These are phyloP conservation scores for Aureobasidium sp. DNA, from an alignment of 2,329 filamentous ascomycete species.

Conservation along the genomic window DNA sequence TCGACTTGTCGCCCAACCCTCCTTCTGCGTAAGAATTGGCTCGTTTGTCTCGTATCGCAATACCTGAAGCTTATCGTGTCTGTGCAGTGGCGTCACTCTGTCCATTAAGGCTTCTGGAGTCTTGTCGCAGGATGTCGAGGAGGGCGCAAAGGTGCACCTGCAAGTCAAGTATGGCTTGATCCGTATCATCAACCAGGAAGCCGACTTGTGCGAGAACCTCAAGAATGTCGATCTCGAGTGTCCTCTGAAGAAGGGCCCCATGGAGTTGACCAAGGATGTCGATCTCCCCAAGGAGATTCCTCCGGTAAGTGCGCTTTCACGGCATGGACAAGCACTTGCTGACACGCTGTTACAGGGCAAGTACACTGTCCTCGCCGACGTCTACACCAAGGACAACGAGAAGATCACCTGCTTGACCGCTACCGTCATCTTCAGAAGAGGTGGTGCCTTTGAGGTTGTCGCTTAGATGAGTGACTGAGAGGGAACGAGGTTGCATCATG, in stretches of 20 bases:
- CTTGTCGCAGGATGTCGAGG: slow-evolving; percentile 63
- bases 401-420: slow-evolving; percentile 85
- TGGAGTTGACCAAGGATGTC: slow-evolving; percentile 69
- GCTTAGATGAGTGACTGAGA: not conserved
- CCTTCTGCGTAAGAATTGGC: slow-evolving; percentile 60
- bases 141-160: slow-evolving; percentile 75
- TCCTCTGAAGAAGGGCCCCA: slow-evolving; percentile 72
- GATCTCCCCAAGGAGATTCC: slow-evolving; percentile 82
- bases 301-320: slow-evolving; percentile 55
- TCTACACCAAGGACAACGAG: slow-evolving; percentile 66
- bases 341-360: slow-evolving; percentile 81
- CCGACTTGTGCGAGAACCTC: slow-evolving; percentile 84
- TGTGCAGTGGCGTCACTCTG: slow-evolving; percentile 64
- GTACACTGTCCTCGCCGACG: slow-evolving; percentile 84
- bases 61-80: slow-evolving; percentile 10
- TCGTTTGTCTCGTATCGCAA: not conserved
- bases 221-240: slow-evolving; percentile 83
- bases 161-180: slow-evolving; percentile 94
- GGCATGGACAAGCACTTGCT: slow-evolving; percentile 76
- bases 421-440: slow-evolving; percentile 54
- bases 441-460: slow-evolving; percentile 21
- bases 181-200: slow-evolving; percentile 70
- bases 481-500: not conserved
- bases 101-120: slow-evolving; percentile 70
- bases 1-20: slow-evolving; percentile 80